Conservation (phyloP, 2,329 filamentous ascomycete genomes). For the Hymenoscyphus salicellus region DNA sequence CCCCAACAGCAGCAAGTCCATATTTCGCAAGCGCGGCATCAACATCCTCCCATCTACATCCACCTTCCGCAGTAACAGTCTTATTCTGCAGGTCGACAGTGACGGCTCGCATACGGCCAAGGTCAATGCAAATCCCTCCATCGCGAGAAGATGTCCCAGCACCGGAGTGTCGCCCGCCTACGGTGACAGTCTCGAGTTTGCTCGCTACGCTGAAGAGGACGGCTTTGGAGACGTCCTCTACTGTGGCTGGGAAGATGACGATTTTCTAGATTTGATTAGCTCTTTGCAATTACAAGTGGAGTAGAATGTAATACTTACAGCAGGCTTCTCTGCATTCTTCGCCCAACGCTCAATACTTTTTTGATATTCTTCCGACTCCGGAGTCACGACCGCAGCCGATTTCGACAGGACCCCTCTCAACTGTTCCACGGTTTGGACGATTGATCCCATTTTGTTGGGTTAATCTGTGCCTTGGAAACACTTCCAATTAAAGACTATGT, state of each 20-base stretch:
- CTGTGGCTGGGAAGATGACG: conserved; percentile 20
- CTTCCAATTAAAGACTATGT: neutral
- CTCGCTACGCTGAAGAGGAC: conserved; percentile 19
- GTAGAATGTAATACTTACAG: conserved; percentile 18
- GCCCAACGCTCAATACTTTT: conserved; percentile 26
- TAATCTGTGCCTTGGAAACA: too few relatives aligned
- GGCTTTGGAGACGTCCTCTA: conserved; percentile 21
- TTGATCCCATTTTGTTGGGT: conserved; percentile 6
- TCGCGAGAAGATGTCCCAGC: conserved; percentile 24
- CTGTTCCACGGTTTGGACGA: neutral
- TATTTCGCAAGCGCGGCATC: conserved; percentile 21
- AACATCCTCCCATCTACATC: conserved; percentile 28
- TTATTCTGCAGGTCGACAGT: conserved; percentile 18
- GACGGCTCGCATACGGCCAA: conserved; percentile 23
- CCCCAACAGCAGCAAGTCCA: conserved; percentile 27
- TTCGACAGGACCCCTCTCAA: conserved; percentile 8
- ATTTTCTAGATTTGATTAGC: conserved; percentile 18
- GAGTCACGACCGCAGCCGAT: conserved; percentile 15
- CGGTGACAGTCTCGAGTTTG: conserved; percentile 20
- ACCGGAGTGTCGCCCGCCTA: conserved; percentile 22
- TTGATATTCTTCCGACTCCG: conserved; percentile 18
- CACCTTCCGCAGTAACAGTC: conserved; percentile 24
- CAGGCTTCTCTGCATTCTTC: conserved; percentile 23
- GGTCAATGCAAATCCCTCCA: conserved; percentile 26
- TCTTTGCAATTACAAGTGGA: neutral